Evolutionary conservation across 306 rosid species (phyloP).

Genomic region (Cicer pinnatifidum): DNA sequence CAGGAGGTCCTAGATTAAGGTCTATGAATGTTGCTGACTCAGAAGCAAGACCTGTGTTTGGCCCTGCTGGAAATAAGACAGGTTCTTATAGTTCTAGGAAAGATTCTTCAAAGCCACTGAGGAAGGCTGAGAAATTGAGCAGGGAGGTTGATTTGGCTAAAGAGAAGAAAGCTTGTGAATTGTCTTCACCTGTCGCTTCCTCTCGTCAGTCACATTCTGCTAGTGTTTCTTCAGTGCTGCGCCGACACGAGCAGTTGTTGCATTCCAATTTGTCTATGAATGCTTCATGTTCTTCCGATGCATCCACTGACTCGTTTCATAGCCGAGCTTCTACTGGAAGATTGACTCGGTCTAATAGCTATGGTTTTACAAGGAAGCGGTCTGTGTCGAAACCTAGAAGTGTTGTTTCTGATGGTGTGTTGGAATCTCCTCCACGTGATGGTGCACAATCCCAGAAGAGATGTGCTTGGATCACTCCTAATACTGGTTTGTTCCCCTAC

Average conservation of each 20-base stretch:
- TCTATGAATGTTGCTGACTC: constrained; percentile 82
- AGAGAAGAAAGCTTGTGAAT: constrained; percentile 62
- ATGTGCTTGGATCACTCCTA: constrained; percentile 88
- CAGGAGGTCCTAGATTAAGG: constrained; percentile 83
- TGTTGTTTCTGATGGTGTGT: constrained; percentile 70
- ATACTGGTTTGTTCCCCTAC: constrained; percentile 64
- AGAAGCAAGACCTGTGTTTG: constrained; percentile 71
- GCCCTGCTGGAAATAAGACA: constrained; percentile 75
- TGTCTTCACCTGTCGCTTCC: constrained; percentile 51
- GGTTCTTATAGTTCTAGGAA: constrained; percentile 62
- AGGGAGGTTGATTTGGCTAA: constrained; percentile 52
- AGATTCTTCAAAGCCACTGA: constrained; percentile 60
- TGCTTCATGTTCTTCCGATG: constrained; percentile 89
- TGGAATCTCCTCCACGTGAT: constrained; percentile 64
- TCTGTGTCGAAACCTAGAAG: constrained; percentile 68
- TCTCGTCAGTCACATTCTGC: constrained; percentile 51
- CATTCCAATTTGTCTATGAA: constrained; percentile 70
- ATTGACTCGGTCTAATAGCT: constrained; percentile 65
- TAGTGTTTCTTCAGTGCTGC: constrained; percentile 63
- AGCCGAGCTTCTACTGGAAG: constrained; percentile 86
- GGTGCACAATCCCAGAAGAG: constrained; percentile 62
- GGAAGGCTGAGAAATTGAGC: constrained; percentile 61
- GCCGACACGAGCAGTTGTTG: constrained; percentile 74
- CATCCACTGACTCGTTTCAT: constrained; percentile 83
- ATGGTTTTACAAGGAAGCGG: constrained; percentile 67